These are phyloP conservation scores for Aspergillus kassunensis DNA, from an alignment of 495 filamentous ascomycete genomes.

Conservation along the genomic window DNA sequence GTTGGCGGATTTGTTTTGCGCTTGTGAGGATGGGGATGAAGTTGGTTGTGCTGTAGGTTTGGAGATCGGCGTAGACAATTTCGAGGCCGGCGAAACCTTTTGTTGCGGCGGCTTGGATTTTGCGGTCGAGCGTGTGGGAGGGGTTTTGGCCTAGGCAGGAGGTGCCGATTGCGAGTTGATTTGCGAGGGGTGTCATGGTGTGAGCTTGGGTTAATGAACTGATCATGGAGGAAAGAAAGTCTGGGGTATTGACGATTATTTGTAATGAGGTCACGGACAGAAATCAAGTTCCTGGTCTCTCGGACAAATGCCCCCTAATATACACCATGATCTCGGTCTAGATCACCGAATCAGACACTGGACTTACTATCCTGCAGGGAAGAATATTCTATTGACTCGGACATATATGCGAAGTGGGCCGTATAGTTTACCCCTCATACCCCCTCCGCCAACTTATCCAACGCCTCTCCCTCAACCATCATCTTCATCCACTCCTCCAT, in stretches of 20 bases:
- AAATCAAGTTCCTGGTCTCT: too few relatives aligned
- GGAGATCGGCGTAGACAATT: constrained; percentile 67
- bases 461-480: constrained; percentile 73
- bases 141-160: constrained; percentile 63
- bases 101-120: constrained; percentile 56
- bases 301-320: too few relatives aligned
- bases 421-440: constrained; percentile 4
- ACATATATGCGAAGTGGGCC: too few relatives aligned
- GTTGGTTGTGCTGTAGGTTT: constrained; percentile 39
- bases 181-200: constrained; percentile 23
- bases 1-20: constrained; percentile 46
- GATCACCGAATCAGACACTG: too few relatives aligned
- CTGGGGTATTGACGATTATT: too few relatives aligned
- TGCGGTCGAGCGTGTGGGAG: constrained; percentile 55
- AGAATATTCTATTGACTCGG: too few relatives aligned
- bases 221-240: too few relatives aligned
- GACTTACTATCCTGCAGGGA: too few relatives aligned
- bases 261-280: too few relatives aligned
- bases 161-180: constrained; percentile 52
- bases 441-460: constrained; percentile 54
- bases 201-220: background rate
- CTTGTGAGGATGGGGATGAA: constrained; percentile 48
- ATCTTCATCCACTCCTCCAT: constrained; percentile 90
- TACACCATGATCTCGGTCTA: too few relatives aligned
- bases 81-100: constrained; percentile 64